Evolutionary conservation across 345 rosid genomes (phyloP).

Genomic region (Dipteronia sinensis): DNA sequence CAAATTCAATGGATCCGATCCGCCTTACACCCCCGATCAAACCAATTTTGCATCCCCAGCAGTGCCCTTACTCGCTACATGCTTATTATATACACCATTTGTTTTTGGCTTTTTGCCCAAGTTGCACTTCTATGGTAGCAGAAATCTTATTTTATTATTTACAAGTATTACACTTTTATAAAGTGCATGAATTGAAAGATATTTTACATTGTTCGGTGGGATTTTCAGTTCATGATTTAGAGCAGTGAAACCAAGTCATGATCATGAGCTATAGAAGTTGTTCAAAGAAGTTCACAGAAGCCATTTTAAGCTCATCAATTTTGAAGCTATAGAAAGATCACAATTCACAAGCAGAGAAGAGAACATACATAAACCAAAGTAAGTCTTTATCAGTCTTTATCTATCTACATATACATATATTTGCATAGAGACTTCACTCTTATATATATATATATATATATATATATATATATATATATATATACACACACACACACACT

Average conservation of each 20-base stretch:
- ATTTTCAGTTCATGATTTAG: no score
- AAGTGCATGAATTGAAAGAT: not conserved
- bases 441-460: no score
- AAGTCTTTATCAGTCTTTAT: no score
- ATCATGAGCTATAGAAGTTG: no score
- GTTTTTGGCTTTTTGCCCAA: not conserved
- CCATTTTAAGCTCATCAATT: not conserved
- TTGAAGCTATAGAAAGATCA: not conserved
- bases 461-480: no score
- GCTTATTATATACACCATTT: not conserved
- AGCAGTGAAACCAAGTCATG: no score
- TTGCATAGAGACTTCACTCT: not conserved
- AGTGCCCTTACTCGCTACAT: not conserved
- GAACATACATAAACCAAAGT: not conserved
- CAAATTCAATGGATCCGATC: no score
- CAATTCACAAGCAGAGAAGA: slow-evolving; percentile 7
- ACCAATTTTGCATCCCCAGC: not conserved
- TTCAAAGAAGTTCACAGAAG: not conserved
- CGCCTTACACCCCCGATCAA: no score
- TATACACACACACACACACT: no score
- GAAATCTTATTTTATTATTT: slow-evolving; percentile 2
- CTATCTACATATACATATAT: not conserved
- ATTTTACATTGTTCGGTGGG: no score
- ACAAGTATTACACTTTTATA: not conserved
- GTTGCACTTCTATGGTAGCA: not conserved